Conservation (phyloP, 1,139 yeast genomes). For the Pichia sp. region DNA sequence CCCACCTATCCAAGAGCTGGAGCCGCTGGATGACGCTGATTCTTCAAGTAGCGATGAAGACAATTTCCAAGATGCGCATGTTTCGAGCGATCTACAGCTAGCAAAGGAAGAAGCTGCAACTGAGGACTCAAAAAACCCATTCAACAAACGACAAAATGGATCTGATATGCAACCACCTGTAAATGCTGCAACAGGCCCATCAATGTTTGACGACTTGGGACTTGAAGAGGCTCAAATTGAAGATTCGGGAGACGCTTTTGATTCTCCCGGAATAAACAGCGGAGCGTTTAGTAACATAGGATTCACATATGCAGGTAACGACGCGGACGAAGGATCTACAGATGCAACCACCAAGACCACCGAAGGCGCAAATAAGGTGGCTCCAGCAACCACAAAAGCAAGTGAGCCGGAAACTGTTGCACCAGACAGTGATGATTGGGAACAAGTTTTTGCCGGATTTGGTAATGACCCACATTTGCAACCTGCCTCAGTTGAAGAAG, state of each 20-base stretch:
- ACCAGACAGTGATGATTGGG: slow-evolving; percentile 73
- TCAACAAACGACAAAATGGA: slow-evolving; percentile 12
- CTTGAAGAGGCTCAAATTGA: slow-evolving; percentile 48
- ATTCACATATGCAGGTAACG: slow-evolving; percentile 23
- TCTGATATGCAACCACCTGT: background rate
- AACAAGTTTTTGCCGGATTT: slow-evolving; percentile 86
- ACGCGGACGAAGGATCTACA: background rate
- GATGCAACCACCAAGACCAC: background rate
- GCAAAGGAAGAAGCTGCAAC: background rate
- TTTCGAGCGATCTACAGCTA: background rate
- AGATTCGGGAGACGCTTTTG: slow-evolving; percentile 39
- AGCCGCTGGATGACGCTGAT: slow-evolving; percentile 34
- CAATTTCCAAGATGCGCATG: slow-evolving; percentile 27
- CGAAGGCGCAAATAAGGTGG: background rate
- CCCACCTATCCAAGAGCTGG: slow-evolving; percentile 18
- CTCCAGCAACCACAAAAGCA: background rate
- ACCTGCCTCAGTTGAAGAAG: slow-evolving; percentile 15
- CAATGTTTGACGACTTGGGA: slow-evolving; percentile 47
- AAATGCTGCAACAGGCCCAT: slow-evolving; percentile 28
- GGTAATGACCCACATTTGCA: slow-evolving; percentile 48
- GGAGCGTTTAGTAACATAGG: slow-evolving; percentile 23
- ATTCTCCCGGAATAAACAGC: slow-evolving; percentile 13
- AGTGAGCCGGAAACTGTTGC: slow-evolving; percentile 1
- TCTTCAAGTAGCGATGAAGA: slow-evolving; percentile 33
- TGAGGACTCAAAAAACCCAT: slow-evolving; percentile 27